Evolutionary conservation across 202 grass and related monocot species (phyloP), one percentile per base, ranked within the genome.

Genomic region (Elaeis oleifera): DNA sequence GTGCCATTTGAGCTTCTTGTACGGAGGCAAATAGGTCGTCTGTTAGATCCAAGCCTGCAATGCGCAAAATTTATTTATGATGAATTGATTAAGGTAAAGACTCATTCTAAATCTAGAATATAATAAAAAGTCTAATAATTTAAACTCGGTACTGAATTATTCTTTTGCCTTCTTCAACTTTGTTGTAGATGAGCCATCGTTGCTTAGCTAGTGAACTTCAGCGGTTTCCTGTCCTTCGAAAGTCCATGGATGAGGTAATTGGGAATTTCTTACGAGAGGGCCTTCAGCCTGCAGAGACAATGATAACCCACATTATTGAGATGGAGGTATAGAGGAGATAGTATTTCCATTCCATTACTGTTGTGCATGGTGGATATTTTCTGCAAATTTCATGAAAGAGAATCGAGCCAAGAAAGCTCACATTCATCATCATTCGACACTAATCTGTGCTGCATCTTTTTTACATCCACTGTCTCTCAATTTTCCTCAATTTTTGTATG

Each of bases 1-100:
- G 77, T 78, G 26, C 92, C 92, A 53, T 97, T 97, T 77, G 92
- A 97, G 74, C 81, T 92, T 83, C 80, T 97, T 75, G 88, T 97
- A 21, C 78, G 92, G 61, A 89, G 70, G 54, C 92, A 97, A 58
- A 97, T 97, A 79, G 55, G 75, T 59, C 79, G 74, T 74, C 78
- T 97, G 63, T 82, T 91, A 53, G 92, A 97, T 78, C 92, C 92
- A 66, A 97, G 92, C 69, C 81, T 97, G 60, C 87, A 97, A 59
- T 97, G 92, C 54, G 92, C 87, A 56, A 90, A 79, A 63, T 97
- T 97, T 78, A 85, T 97, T 55, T 97, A 97, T 68, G 92, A 97
- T 67, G 92, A 97, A 60, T 81, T 97, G 59, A 78, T 91, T 54
- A 97, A 97, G 84, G 92, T 97, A 86, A 64, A 78, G n/a, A 14